Percentiles rank a stretch among this genome's conserved stretches.
phyloP scores from a whole-genome alignment of 306 rosid genomes.

The Gillenia trifoliata region DNA sequence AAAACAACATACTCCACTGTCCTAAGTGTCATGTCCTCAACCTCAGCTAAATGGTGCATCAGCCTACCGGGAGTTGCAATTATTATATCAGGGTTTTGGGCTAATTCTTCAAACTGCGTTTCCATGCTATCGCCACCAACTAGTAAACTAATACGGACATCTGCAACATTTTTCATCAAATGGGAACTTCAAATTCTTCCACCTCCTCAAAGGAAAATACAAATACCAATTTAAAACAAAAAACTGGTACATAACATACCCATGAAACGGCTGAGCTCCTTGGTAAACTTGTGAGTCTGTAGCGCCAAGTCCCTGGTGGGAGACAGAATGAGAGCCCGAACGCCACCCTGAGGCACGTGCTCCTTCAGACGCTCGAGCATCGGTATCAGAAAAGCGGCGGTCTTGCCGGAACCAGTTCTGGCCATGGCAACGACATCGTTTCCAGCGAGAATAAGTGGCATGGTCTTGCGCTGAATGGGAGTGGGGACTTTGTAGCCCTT shows the following conservation, averaged over 20 bases:
- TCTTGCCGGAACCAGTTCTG: conserved; percentile 94
- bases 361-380: conserved; percentile 78
- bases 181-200: neutral
- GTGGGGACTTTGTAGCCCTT: conserved; percentile 92
- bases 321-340: conserved; percentile 76
- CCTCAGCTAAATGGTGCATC: conserved; percentile 87
- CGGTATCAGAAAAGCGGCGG: conserved; percentile 86
- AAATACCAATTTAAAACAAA: neutral
- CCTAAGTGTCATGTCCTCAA: conserved; percentile 81
- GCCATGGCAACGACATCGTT: conserved; percentile 95
- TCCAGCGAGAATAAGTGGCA: conserved; percentile 87
- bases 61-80: conserved; percentile 98
- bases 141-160: conserved; percentile 76
- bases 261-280: conserved; percentile 66
- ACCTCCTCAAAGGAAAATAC: neutral
- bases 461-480: conserved; percentile 89
- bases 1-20: conserved; percentile 86
- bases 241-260: conserved; percentile 35
- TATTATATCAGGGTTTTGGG: conserved; percentile 79
- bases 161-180: conserved; percentile 28
- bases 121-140: conserved; percentile 99
- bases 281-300: conserved; percentile 80
- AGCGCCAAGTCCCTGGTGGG: conserved; percentile 88
- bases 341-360: conserved; percentile 77
- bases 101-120: conserved; percentile 75